phyloP scores from a whole-genome alignment of 331 rosid genomes.

The Ulmus americana region DNA sequence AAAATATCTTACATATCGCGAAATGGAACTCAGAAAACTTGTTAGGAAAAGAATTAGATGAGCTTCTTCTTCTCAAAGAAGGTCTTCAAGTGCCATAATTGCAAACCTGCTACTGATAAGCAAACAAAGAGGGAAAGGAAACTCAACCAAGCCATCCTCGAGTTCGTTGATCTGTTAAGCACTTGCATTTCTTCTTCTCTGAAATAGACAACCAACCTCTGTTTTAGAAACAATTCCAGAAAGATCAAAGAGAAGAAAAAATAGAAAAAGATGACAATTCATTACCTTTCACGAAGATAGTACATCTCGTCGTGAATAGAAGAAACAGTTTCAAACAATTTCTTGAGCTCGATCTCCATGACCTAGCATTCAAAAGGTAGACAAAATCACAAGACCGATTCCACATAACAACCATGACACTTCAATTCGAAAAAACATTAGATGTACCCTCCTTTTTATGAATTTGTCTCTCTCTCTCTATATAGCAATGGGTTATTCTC shows the following conservation, averaged over 20 bases:
- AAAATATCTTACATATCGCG: constrained; percentile 36
- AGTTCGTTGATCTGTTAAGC: constrained; percentile 52
- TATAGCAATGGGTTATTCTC: too few relatives aligned
- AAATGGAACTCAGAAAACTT: background rate
- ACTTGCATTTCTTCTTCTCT: constrained; percentile 90
- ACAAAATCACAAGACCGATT: constrained; percentile 1
- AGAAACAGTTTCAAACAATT: constrained; percentile 48
- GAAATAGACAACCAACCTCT: constrained; percentile 17
- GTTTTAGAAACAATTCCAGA: background rate
- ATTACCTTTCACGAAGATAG: constrained; percentile 70
- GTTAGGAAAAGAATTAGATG: constrained; percentile 37
- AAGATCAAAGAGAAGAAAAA: background rate
- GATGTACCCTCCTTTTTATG: too few relatives aligned
- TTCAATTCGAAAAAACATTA: too few relatives aligned
- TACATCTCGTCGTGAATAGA: constrained; percentile 76
- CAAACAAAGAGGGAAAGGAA: constrained; percentile 62
- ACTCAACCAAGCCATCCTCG: constrained; percentile 69
- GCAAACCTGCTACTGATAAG: constrained; percentile 68
- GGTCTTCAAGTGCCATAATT: constrained; percentile 75
- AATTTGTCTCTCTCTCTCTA: too few relatives aligned
- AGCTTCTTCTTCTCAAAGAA: constrained; percentile 86
- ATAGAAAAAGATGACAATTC: background rate
- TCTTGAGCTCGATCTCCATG: constrained; percentile 74
- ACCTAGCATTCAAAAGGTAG: constrained; percentile 33
- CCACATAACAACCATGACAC: background rate